Evolutionary conservation across 345 rosid species (phyloP), one percentile per base, ranked within the genome.

Genomic region (Eucalyptus lansdowneana): DNA sequence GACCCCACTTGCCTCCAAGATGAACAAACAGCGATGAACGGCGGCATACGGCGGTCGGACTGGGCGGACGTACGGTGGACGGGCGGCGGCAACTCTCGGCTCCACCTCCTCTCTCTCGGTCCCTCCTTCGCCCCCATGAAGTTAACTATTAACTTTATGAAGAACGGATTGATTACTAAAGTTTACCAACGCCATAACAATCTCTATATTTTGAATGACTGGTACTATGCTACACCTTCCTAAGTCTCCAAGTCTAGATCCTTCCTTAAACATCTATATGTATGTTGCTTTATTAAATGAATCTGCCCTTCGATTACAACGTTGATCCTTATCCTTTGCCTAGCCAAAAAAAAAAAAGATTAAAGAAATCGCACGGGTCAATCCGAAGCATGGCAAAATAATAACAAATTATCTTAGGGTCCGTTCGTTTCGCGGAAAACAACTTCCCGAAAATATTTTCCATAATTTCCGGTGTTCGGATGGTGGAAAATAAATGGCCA

Each of bases 401-500:
- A 53, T 53, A 53, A 7, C 17, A 14, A 5, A 60, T 25, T 6
- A 29, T 60, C n/a, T 25, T 58, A 58, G 27, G 47, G 11, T 45
- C 11, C 11, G 11, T 45, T 45, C 11, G 47, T 45, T 45, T 50
- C 1, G 16, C 3, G 16, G 6, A 50, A 50, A 50, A 50, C 0
- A 50, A 50, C 16, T 50, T 58, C 12, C 11, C 3, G 11, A 45
- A 45, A 45, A 45, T 45, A 45, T 50, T 50, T 50, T 50, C 51
- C 3, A 0, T 1, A 45, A 45, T 45, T 45, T 45, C 11, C 6
- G 1, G 3, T 50, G 16, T 50, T 50, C 3, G 6, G 16, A 50
- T 50, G 16, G 51, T 0, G 0, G 51, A 50, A 14, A 50, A 50
- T 50, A 50, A 0, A 50, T 50, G 16, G 6, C 14, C 51, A 50